Evolutionary conservation across 2,329 filamentous ascomycete species (phyloP).

Genomic region (Fusarium anguioides): DNA sequence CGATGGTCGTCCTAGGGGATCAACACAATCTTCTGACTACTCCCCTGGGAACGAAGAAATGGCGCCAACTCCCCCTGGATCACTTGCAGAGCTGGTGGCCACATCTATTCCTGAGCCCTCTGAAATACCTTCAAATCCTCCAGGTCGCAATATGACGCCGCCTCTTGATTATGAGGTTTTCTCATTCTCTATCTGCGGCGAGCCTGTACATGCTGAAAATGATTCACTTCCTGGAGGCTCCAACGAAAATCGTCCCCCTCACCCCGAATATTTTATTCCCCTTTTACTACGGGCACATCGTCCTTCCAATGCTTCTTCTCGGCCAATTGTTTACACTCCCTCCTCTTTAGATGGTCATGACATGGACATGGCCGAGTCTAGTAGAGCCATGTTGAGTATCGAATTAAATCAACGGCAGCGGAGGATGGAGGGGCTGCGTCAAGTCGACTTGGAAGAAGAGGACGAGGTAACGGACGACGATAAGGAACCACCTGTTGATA

Average conservation of each 20-base stretch:
- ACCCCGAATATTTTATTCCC: background rate
- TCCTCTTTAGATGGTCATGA: background rate
- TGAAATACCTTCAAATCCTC: too few species aligned
- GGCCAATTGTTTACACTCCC: background rate
- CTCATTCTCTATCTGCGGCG: background rate
- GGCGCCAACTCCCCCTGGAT: background rate
- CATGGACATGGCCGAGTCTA: background rate
- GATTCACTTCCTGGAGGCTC: too few species aligned
- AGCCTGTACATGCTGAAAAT: background rate
- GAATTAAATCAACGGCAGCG: background rate
- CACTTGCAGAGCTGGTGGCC: background rate
- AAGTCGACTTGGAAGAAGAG: background rate
- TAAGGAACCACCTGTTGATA: background rate
- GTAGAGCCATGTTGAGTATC: background rate
- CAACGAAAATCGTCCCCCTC: background rate
- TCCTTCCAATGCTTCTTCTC: background rate
- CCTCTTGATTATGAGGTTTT: background rate
- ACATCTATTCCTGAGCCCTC: background rate
- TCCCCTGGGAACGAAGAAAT: background rate
- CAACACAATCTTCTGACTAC: background rate
- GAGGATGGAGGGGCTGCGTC: background rate
- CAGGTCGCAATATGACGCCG: background rate
- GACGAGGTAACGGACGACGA: background rate
- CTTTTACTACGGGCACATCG: too few species aligned
- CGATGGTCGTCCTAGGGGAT: background rate